These are phyloP conservation scores for Protomyces macrosporus DNA, from an alignment of 1,139 yeast species.

Conservation along the genomic window DNA sequence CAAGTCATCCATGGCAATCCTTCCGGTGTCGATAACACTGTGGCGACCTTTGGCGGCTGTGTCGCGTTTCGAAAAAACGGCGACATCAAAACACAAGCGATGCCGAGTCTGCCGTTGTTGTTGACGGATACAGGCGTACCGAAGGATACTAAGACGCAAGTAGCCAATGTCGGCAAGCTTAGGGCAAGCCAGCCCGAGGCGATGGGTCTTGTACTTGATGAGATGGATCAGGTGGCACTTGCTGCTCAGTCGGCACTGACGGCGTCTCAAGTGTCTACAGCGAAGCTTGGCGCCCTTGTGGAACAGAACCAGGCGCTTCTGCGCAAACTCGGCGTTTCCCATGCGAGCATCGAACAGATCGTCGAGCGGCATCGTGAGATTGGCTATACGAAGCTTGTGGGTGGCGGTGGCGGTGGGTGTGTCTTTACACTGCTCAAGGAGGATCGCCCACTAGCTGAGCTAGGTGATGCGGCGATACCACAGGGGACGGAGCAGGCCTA, in stretches of 20 bases:
- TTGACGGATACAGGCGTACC: conserved; percentile 83
- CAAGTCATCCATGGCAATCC: conserved; percentile 96
- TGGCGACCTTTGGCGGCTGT: conserved; percentile 94
- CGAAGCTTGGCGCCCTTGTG: conserved; percentile 55
- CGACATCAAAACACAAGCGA: conserved; percentile 32
- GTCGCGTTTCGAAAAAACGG: conserved; percentile 68
- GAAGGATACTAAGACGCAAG: conserved; percentile 78
- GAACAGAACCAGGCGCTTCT: conserved; percentile 82
- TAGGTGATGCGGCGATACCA: neutral
- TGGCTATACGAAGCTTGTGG: conserved; percentile 91
- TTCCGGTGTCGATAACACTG: conserved; percentile 94
- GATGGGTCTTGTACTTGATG: conserved; percentile 54
- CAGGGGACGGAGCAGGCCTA: neutral
- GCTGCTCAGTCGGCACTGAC: conserved; percentile 46
- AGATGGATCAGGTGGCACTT: conserved; percentile 46
- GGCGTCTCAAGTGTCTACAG: neutral
- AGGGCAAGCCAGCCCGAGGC: conserved; percentile 52
- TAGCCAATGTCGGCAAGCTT: conserved; percentile 60
- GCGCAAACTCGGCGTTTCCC: conserved; percentile 85
- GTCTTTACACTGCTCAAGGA: conserved; percentile 76
- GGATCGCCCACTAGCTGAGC: conserved; percentile 28
- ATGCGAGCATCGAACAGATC: conserved; percentile 74
- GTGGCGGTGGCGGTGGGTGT: conserved; percentile 99
- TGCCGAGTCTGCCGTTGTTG: conserved; percentile 69
- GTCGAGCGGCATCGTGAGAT: conserved; percentile 56